Conservation (phyloP, 768 basidiomycete genomes). For the Mycena crocata region DNA sequence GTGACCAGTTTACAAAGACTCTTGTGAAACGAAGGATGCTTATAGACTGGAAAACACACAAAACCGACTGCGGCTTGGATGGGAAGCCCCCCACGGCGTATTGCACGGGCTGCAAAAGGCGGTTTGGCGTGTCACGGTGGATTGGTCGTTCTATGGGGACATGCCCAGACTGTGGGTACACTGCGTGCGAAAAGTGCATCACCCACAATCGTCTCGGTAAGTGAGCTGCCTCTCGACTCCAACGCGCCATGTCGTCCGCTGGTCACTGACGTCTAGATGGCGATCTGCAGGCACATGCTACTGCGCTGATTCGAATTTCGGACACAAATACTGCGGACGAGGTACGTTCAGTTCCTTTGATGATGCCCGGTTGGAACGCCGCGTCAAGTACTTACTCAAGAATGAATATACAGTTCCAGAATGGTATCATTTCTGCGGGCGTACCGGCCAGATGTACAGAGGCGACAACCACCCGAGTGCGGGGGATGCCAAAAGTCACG, state of each 20-base stretch:
- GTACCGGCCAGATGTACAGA: slow-evolving; percentile 1
- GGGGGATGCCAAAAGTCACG: background rate
- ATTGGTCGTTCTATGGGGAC: background rate
- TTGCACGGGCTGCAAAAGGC: slow-evolving; percentile 3
- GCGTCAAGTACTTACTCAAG: no score
- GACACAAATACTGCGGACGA: slow-evolving; percentile 8
- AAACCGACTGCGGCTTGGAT: background rate
- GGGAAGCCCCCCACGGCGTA: slow-evolving; percentile 1
- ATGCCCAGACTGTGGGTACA: slow-evolving; percentile 15
- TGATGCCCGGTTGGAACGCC: no score
- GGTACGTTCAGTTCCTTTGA: background rate
- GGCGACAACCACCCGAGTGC: slow-evolving; percentile 15
- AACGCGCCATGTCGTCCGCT: background rate
- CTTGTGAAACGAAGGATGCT: background rate
- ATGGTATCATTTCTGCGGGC: slow-evolving; percentile 13
- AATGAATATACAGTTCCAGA: slow-evolving; percentile 23
- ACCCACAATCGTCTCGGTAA: slow-evolving; percentile 8
- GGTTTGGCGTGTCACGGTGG: background rate
- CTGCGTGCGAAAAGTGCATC: background rate
- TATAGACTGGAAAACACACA: slow-evolving; percentile 15
- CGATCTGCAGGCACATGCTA: slow-evolving; percentile 13
- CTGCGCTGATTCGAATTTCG: slow-evolving; percentile 16
- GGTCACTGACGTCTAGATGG: background rate
- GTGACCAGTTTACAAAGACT: background rate
- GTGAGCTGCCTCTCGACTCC: background rate